phyloP scores from a whole-genome alignment of 148 eudicot genomes.

The Arbutus unedo region DNA sequence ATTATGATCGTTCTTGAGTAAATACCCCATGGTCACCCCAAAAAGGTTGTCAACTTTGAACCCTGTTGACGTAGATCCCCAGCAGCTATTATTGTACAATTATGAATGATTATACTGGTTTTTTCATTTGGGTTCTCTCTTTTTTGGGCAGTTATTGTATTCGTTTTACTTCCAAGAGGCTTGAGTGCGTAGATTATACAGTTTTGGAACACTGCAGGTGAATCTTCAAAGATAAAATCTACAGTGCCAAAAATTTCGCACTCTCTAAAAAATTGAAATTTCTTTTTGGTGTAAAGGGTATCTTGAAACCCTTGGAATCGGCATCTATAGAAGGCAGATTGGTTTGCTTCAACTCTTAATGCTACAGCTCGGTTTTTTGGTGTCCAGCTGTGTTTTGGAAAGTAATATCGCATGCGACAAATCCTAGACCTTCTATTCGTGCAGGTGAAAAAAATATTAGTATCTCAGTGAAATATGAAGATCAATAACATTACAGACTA shows the following conservation, averaged over 20 bases:
- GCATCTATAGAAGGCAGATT: background rate
- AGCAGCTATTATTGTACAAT: slow-evolving; percentile 31
- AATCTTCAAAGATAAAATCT: slow-evolving; percentile 35
- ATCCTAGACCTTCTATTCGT: background rate
- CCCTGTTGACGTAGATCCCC: slow-evolving; percentile 14
- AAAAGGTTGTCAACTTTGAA: slow-evolving; percentile 27
- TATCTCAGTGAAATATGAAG: too few relatives aligned
- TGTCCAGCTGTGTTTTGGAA: background rate
- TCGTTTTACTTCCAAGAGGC: slow-evolving; percentile 18
- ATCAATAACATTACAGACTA: too few relatives aligned
- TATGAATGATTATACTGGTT: slow-evolving; percentile 37
- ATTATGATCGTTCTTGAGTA: slow-evolving; percentile 34
- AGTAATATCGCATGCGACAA: background rate
- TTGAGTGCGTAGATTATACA: slow-evolving; percentile 35
- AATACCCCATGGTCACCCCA: slow-evolving; percentile 42
- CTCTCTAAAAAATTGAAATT: slow-evolving; percentile 28
- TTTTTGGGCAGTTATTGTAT: slow-evolving; percentile 28
- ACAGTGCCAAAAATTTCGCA: slow-evolving; percentile 35
- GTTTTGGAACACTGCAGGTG: slow-evolving; percentile 30
- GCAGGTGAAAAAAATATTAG: too few relatives aligned
- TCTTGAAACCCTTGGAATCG: slow-evolving; percentile 8
- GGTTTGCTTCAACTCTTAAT: background rate
- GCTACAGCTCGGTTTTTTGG: background rate
- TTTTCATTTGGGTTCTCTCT: slow-evolving; percentile 15
- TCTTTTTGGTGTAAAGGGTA: background rate